Conservation (phyloP, 2,329 filamentous ascomycete genomes). For the Amauroascus niger region DNA sequence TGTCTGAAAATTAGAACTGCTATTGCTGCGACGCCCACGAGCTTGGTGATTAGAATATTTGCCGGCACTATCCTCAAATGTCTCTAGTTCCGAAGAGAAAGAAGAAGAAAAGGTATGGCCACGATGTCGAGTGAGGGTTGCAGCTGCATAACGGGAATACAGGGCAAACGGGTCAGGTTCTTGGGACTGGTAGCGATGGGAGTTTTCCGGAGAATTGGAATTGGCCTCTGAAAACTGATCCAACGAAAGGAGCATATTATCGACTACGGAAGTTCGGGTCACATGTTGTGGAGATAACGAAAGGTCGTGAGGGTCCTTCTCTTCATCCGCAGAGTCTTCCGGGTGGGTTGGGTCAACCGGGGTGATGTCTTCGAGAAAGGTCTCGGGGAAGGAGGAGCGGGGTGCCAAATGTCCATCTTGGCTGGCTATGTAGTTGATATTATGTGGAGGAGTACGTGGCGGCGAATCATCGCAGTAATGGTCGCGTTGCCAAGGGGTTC, state of each 20-base stretch:
- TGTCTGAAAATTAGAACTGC: constrained; percentile 61
- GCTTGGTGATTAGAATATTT: constrained; percentile 35
- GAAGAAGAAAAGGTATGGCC: constrained; percentile 54
- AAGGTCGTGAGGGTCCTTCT: constrained; percentile 27
- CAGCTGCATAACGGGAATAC: constrained; percentile 24
- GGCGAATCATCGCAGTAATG: constrained; percentile 25
- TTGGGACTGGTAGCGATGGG: constrained; percentile 30
- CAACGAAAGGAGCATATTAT: constrained; percentile 89
- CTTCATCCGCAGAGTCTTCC: constrained; percentile 28
- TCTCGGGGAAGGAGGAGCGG: constrained; percentile 32
- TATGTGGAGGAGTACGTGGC: constrained; percentile 34
- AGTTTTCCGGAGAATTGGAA: constrained; percentile 1
- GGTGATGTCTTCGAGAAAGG: constrained; percentile 32
- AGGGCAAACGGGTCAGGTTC: constrained; percentile 30
- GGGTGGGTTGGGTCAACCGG: constrained; percentile 27
- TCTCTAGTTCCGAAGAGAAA: constrained; percentile 48
- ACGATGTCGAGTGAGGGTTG: constrained; percentile 38
- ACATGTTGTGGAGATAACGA: constrained; percentile 46
- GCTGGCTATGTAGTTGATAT: constrained; percentile 25
- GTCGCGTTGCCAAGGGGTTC: constrained; percentile 14
- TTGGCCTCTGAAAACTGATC: constrained; percentile 54
- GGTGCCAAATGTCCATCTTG: neutral
- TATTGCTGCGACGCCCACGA: constrained; percentile 62
- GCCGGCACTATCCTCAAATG: constrained; percentile 29
- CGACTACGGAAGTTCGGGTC: constrained; percentile 81